Percentiles rank a stretch among this genome's conserved stretches.
These are phyloP conservation scores for Gentiana straminea DNA, from an alignment of 257 asterid species.

Conservation along the genomic window DNA sequence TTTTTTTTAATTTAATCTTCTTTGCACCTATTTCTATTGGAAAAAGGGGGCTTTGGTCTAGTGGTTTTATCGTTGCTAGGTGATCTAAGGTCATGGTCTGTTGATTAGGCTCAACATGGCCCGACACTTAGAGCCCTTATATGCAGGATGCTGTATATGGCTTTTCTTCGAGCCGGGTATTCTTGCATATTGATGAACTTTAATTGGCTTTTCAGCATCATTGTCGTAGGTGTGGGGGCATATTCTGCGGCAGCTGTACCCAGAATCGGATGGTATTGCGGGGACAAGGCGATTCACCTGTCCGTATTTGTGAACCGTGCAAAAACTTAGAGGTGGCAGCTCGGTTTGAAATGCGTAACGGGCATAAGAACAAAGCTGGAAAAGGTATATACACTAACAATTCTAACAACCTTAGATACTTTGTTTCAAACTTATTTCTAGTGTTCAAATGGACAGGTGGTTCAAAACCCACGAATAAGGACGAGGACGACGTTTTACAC, in stretches of 20 bases:
- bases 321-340: conserved; percentile 89
- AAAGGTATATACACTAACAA: conserved; percentile 36
- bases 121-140: no score
- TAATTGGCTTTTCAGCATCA: conserved; percentile 67
- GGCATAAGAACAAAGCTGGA: conserved; percentile 52
- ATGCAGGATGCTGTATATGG: no score
- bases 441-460: conserved; percentile 37
- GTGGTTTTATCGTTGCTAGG: no score
- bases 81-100: no score
- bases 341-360: conserved; percentile 79
- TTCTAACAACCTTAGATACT: neutral
- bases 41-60: no score
- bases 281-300: conserved; percentile 98
- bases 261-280: conserved; percentile 88
- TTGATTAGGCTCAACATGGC: no score
- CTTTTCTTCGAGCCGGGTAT: neutral
- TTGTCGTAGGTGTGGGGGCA: conserved; percentile 97
- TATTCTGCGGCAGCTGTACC: conserved; percentile 78
- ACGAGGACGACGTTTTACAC: conserved; percentile 51
- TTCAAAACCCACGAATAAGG: conserved; percentile 44
- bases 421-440: neutral
- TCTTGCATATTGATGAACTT: conserved; percentile 14
- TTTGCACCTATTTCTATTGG: no score
- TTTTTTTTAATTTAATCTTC: no score
- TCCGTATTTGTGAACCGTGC: conserved; percentile 93